These are phyloP conservation scores for Aspergillus incahuasiensis DNA, from an alignment of 495 filamentous ascomycete species.

Conservation along the genomic window DNA sequence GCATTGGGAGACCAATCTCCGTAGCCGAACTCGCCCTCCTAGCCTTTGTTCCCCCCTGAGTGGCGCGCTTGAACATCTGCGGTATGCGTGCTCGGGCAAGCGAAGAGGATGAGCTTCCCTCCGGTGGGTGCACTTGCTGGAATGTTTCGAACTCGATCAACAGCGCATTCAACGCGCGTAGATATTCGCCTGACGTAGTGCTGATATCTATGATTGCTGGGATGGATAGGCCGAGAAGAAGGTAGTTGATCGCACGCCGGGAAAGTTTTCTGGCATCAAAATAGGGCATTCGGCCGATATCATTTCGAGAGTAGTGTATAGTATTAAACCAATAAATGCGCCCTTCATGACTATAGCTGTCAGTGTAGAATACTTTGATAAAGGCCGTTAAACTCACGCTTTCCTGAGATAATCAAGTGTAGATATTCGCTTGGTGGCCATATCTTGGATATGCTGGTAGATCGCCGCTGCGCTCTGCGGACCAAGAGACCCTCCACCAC, in stretches of 20 bases:
- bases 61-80: slow-evolving; percentile 80
- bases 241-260: slow-evolving; percentile 84
- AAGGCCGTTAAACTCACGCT: slow-evolving; percentile 53
- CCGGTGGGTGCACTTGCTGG: slow-evolving; percentile 76
- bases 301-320: slow-evolving; percentile 78
- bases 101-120: slow-evolving; percentile 63
- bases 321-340: slow-evolving; percentile 98
- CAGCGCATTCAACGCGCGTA: slow-evolving; percentile 80
- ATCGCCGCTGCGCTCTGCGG: slow-evolving; percentile 60
- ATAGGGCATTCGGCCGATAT: slow-evolving; percentile 77
- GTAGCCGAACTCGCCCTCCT: slow-evolving; percentile 69
- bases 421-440: slow-evolving; percentile 89
- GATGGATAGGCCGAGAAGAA: slow-evolving; percentile 87
- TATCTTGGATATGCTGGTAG: slow-evolving; percentile 85
- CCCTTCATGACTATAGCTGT: slow-evolving; percentile 68
- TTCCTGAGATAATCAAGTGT: slow-evolving; percentile 91
- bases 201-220: slow-evolving; percentile 86
- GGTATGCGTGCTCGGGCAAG: slow-evolving; percentile 74
- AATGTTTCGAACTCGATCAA: slow-evolving; percentile 90
- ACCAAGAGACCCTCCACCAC: slow-evolving; percentile 38
- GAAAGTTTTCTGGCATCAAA: slow-evolving; percentile 78
- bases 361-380: background rate
- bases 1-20: slow-evolving; percentile 59
- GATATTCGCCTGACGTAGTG: slow-evolving; percentile 71
- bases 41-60: slow-evolving; percentile 57